Evolutionary conservation across 2,329 filamentous ascomycete genomes (phyloP), one percentile per base, ranked within the genome.

Genomic region (Trichoderma asperellum): DNA sequence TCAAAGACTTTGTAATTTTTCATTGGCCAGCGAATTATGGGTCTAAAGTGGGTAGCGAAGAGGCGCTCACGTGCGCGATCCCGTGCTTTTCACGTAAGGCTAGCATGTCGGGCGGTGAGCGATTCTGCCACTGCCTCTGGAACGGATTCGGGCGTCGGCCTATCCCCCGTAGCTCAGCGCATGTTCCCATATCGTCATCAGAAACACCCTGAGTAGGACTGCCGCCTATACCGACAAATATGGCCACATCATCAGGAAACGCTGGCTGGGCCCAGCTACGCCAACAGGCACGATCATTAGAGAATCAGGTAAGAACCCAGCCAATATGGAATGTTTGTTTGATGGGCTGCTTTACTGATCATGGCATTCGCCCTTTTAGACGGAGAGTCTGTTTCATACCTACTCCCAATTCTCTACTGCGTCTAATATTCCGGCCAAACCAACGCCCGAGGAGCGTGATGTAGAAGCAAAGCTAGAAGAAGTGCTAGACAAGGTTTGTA

Each of bases 381-480:
- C 94, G 58, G 94, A 97, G 81, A 89, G 87, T 71, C 83, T 92
- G 69, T 93, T 94, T 79, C 91, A 94, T 76, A 89, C 87, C 71
- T 99, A 97, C 79, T 96, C 96, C 18, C 95, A 98, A 80, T 97
- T 94, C 83, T 91, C 93, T 21, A 89, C 92, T 21, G 88, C 91
- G 70, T 83, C 92, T 21, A 92, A 91, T 75, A 91, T 97, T 68
- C 91, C 94, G 10, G 84, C 88, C 5, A 94, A 96, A 77, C 92
- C 95, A 12, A 92, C 92, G 65, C 91, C 95, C 71, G 94, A 97
- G 74, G 96, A 98, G 79, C 84, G 86, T 71, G 86, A 89, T 68
- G 91, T 92, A 34, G 94, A 98, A 81, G 83, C 86, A 18, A 93
- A 95, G 78, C 84, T 99, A 55, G 89, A 93, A 78, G 94, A 97